Conservation (phyloP, 2,329 filamentous ascomycete species). For the Thielaviopsis punctulata region DNA sequence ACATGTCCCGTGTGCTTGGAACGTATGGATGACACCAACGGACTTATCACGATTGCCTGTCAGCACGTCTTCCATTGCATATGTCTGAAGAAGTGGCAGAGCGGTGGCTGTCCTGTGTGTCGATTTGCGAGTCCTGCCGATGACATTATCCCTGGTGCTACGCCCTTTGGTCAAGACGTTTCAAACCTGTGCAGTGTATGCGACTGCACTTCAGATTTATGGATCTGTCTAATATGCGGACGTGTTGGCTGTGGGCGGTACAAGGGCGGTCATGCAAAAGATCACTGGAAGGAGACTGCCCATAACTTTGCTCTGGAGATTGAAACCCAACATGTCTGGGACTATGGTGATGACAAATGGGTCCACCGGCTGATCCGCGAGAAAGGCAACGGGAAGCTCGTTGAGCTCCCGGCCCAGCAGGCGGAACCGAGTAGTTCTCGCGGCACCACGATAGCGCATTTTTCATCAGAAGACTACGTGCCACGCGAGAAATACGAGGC, state of each 20-base stretch:
- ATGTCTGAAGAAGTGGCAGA: slow-evolving; percentile 91
- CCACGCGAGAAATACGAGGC: slow-evolving; percentile 52
- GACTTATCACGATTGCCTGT: slow-evolving; percentile 85
- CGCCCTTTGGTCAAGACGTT: slow-evolving; percentile 38
- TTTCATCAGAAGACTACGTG: slow-evolving; percentile 41
- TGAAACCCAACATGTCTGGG: slow-evolving; percentile 90
- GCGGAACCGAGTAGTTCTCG: slow-evolving; percentile 10
- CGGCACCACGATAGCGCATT: slow-evolving; percentile 20
- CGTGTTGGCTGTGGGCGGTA: slow-evolving; percentile 88
- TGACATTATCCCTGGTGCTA: slow-evolving; percentile 21
- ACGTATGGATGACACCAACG: slow-evolving; percentile 94
- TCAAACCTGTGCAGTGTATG: slow-evolving; percentile 69
- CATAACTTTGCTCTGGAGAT: slow-evolving; percentile 91
- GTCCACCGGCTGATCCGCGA: slow-evolving; percentile 90
- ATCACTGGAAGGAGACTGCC: slow-evolving; percentile 76
- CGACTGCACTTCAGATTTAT: slow-evolving; percentile 65
- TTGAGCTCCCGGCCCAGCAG: slow-evolving; percentile 54
- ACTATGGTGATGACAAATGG: slow-evolving; percentile 89
- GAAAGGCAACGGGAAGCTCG: slow-evolving; percentile 80
- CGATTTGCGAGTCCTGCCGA: slow-evolving; percentile 54
- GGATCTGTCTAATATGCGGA: slow-evolving; percentile 90
- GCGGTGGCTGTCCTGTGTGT: slow-evolving; percentile 84
- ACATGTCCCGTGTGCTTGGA: slow-evolving; percentile 95
- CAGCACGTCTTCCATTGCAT: slow-evolving; percentile 97
- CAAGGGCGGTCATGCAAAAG: slow-evolving; percentile 81